Base-by-base conservation (phyloP, 2,329 filamentous ascomycete species). In the Penicillium sp. region DNA sequence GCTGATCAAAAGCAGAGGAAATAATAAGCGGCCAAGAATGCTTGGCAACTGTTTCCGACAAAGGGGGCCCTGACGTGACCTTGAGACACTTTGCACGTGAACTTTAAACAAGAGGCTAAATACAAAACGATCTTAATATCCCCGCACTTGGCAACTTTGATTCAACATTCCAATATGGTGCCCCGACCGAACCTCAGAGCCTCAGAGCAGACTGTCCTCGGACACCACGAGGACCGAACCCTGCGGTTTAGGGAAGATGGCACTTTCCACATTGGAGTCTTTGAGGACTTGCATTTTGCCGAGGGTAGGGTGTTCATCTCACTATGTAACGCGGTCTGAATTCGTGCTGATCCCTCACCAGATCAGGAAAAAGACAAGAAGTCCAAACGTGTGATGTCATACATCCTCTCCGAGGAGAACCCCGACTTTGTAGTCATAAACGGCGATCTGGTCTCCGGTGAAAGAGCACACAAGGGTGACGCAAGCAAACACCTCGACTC, bases 271-370 rank as follows among this genome's bases (percentile, higher is more conserved):
- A 75, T 82, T 32, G 67, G 83, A 2, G 78, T 90, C n/a, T 87
- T 91, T 56, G 81, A 84, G 34, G 88, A 91, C 62, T 70, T 90
- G 7, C 87, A 91, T 66, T 87, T 87, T 64, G 88, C 86, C 11
- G 87, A 91, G 68, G 81, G 83, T 83, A 69, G 60, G 65, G 2
- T 18, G 1, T 39, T 11, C 18, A 9, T 47, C 11, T 27, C 23
- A 10, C n/a, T n/a, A 6, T 27, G 4, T 7, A 6, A 38, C 3
- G 3, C 3, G 4, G 4, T 13, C 6, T 34, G 5, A 4, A 7
- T n/a, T 6, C 26, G 13, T n/a, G 8, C 34, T 50, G 10, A 53
- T 6, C 11, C 3, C 23, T 10, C 11, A 59, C 3, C 6, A 51
- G 54, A 47, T 83, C 80, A 0, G 73, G 78, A 4, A 73, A 77